These are phyloP conservation scores for Calocera viscosa DNA, from an alignment of 768 basidiomycete genomes.

Conservation along the genomic window DNA sequence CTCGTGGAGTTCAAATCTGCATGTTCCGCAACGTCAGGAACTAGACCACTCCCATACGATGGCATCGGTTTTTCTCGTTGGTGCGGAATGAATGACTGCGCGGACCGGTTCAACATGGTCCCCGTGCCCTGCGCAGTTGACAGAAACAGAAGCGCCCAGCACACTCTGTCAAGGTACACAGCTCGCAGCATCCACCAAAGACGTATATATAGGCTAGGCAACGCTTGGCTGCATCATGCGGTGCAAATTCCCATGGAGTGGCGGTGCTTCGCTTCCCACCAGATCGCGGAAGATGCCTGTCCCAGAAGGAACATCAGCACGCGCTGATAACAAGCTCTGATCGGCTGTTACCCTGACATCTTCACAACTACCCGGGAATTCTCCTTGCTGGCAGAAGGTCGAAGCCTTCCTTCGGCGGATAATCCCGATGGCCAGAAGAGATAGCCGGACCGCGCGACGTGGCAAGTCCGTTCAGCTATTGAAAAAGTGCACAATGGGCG, in stretches of 20 bases:
- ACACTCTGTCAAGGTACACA: neutral
- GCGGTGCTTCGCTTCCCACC: neutral
- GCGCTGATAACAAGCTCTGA: neutral
- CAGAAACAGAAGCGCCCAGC: too few species aligned
- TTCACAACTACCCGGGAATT: neutral
- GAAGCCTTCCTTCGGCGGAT: neutral
- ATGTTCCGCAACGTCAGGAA: too few species aligned
- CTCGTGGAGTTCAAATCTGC: too few species aligned
- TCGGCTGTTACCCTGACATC: slow-evolving; percentile 5
- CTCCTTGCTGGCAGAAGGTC: neutral
- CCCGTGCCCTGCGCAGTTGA: too few species aligned
- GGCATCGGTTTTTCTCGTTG: too few species aligned
- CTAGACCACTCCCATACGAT: too few species aligned
- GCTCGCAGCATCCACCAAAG: neutral
- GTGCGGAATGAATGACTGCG: too few species aligned
- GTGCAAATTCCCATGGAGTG: neutral
- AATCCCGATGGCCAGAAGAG: neutral
- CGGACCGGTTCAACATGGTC: too few species aligned
- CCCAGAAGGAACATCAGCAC: neutral
- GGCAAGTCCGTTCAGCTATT: neutral
- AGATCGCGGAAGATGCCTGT: neutral
- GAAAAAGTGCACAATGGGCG: neutral
- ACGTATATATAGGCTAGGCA: neutral
- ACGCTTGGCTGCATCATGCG: neutral
- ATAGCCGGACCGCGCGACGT: neutral